Evolutionary conservation across 352 stramenopile species (phyloP).

Genomic region (Phytophthora pluvialis): DNA sequence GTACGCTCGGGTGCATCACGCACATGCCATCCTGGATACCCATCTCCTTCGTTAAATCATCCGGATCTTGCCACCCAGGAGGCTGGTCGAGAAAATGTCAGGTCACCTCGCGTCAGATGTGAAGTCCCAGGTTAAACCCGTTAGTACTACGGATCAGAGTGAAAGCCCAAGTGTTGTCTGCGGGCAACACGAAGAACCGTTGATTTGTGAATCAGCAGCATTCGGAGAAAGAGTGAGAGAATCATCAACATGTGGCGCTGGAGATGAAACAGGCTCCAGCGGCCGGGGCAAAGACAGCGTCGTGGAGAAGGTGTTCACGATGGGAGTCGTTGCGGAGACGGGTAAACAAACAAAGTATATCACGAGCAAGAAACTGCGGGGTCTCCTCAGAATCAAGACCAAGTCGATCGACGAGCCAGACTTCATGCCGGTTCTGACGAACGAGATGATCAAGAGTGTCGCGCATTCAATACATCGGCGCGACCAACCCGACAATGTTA

Average conservation of each 20-base stretch:
- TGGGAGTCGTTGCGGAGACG: not conserved
- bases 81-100: no score
- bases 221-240: not conserved
- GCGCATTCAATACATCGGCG: not conserved
- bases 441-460: slow-evolving; percentile 16
- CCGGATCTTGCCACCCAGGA: no score
- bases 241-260: not conserved
- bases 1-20: no score
- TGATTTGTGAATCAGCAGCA: not conserved
- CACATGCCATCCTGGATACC: no score
- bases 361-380: slow-evolving; percentile 12
- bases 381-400: slow-evolving; percentile 20
- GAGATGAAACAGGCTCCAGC: not conserved
- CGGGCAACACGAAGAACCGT: not conserved
- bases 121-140: not conserved
- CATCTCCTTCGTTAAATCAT: no score
- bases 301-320: slow-evolving; percentile 21
- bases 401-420: slow-evolving; percentile 11
- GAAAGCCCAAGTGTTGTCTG: not conserved
- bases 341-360: slow-evolving; percentile 14
- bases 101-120: no score
- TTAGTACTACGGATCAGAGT: not conserved
- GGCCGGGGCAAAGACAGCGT: not conserved
- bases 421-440: slow-evolving; percentile 25
- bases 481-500: slow-evolving; percentile 17